Percentiles rank a stretch among this genome's conserved stretches.
phyloP scores from a whole-genome alignment of 345 rosid genomes.

The Ceriops tagal region DNA sequence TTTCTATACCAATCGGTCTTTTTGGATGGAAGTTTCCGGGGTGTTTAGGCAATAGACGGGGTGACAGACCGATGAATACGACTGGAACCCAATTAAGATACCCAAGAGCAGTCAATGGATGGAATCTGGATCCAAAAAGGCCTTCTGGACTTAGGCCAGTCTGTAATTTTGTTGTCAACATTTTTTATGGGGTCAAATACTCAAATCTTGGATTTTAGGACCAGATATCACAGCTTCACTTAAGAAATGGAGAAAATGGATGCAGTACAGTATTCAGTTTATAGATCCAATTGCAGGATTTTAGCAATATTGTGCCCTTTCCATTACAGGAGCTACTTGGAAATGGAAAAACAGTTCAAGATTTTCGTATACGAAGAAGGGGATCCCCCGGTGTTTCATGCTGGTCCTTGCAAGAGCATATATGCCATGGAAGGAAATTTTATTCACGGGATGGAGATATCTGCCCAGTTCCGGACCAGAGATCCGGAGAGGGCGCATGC shows the following conservation, averaged over 20 bases:
- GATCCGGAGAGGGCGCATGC: constrained; percentile 70
- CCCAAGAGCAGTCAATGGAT: no score
- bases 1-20: not conserved
- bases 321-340: constrained; percentile 69
- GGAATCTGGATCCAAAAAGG: no score
- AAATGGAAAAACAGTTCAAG: constrained; percentile 81
- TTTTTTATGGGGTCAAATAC: no score
- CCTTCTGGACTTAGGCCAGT: no score
- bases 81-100: no score
- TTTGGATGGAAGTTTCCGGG: not conserved
- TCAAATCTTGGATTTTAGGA: no score
- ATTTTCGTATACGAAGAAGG: constrained; percentile 78
- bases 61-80: no score
- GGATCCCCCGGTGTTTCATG: constrained; percentile 78
- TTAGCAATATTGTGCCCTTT: not conserved
- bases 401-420: constrained; percentile 91
- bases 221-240: no score
- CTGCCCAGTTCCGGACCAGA: constrained; percentile 42
- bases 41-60: no score
- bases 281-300: not conserved
- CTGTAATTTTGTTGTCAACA: no score
- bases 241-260: no score
- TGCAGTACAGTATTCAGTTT: no score
- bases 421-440: constrained; percentile 89
- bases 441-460: constrained; percentile 46